Evolutionary conservation across 1,284 basidiomycete genomes (phyloP).

Genomic region (Austroboletus niveus): DNA sequence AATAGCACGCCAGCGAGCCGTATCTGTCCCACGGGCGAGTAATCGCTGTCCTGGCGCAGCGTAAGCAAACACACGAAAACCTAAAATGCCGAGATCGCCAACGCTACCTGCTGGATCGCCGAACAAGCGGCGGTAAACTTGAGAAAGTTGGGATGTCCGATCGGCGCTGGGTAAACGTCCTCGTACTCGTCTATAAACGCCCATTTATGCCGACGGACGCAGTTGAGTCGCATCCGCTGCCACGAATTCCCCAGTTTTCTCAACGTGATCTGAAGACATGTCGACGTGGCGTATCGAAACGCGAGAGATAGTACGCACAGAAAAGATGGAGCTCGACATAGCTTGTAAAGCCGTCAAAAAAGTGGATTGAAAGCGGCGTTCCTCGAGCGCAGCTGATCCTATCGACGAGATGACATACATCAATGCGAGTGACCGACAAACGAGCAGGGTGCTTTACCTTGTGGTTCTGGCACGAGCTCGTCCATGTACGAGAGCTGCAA

Average conservation of each 20-base stretch:
- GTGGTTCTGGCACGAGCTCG: slow-evolving; percentile 40
- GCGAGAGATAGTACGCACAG: slow-evolving; percentile 34
- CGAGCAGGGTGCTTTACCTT: slow-evolving; percentile 30
- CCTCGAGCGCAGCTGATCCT: slow-evolving; percentile 46
- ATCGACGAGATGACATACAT: neutral
- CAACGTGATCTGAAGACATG: slow-evolving; percentile 31
- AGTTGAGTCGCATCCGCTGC: slow-evolving; percentile 46
- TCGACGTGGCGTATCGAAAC: neutral
- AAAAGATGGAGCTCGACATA: slow-evolving; percentile 47
- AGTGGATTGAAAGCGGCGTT: slow-evolving; percentile 48
- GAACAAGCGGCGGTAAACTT: slow-evolving; percentile 40
- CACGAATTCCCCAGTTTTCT: slow-evolving; percentile 34
- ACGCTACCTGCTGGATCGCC: slow-evolving; percentile 35
- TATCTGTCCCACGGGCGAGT: slow-evolving; percentile 39
- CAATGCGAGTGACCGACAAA: neutral
- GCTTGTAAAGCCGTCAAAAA: slow-evolving; percentile 55
- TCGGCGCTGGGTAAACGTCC: slow-evolving; percentile 37
- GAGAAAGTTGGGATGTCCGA: slow-evolving; percentile 46
- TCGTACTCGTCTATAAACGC: slow-evolving; percentile 58
- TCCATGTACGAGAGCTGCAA: slow-evolving; percentile 56
- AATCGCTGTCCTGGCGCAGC: slow-evolving; percentile 31
- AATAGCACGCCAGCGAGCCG: slow-evolving; percentile 42
- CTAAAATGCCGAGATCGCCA: neutral
- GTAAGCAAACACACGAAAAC: neutral
- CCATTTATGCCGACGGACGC: slow-evolving; percentile 73